phyloP scores from a whole-genome alignment of 2,329 filamentous ascomycete species.

The Samsoniella hepiali region DNA sequence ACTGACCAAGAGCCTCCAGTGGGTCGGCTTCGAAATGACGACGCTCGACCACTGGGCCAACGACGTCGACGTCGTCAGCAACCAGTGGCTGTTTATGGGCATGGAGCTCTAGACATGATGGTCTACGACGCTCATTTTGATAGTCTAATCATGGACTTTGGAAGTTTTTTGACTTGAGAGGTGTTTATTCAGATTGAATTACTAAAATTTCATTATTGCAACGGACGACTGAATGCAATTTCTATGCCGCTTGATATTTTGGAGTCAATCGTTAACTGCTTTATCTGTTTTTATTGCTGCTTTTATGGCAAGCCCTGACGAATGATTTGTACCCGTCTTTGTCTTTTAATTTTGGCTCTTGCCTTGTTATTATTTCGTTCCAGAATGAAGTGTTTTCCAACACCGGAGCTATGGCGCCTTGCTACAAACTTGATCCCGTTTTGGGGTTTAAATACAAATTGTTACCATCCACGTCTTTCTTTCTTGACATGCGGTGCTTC shows the following conservation, averaged over 20 bases:
- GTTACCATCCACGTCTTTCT: too few relatives aligned
- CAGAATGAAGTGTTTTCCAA: background rate
- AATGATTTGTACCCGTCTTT: background rate
- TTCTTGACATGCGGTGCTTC: too few relatives aligned
- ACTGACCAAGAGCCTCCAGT: conserved; percentile 78
- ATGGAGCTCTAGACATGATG: conserved; percentile 68
- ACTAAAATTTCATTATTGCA: conserved; percentile 21
- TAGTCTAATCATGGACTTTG: background rate
- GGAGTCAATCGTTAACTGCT: background rate
- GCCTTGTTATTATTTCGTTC: background rate
- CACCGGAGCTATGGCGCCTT: background rate
- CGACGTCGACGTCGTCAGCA: conserved; percentile 64
- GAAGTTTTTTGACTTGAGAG: background rate
- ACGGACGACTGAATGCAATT: conserved; percentile 5
- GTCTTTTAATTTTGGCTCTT: background rate
- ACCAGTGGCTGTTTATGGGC: conserved; percentile 79
- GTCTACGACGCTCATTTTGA: background rate
- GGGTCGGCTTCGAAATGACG: conserved; percentile 85
- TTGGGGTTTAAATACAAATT: too few relatives aligned
- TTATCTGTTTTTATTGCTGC: conserved; percentile 15
- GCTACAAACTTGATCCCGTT: too few relatives aligned
- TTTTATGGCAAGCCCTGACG: background rate
- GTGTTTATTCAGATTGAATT: conserved; percentile 17
- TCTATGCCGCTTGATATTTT: background rate
- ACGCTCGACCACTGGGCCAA: conserved; percentile 75